Base-by-base conservation (phyloP, 1,139 yeast genomes). In the Keqinozyma sinolaborantium region DNA sequence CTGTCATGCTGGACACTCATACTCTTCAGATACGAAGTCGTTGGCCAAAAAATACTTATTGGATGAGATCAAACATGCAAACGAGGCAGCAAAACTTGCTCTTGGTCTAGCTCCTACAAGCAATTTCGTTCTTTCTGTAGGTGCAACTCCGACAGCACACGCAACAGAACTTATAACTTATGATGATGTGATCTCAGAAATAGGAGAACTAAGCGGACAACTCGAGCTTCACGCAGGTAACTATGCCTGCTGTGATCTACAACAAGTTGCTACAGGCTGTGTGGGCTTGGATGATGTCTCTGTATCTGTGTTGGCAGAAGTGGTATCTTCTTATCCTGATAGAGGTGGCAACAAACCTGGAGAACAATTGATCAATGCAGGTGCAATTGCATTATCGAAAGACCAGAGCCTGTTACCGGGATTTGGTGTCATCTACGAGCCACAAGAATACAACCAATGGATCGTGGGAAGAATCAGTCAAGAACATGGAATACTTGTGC, bases 61-160 rank as follows among this genome's bases (percentile, higher is more conserved):
- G 14, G 72, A 72, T 21, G 94, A 84, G 45, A 64, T 83, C 28
- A 51, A 48, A 2, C 72, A 74, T 18, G 85, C 79, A 3, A 69
- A 76, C 40, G 50, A 51, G 7, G 90, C 88, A 0, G 73, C 81
- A 5, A 50, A 51, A 18, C 44, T 55, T 19, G 70, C 73, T 3
- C 47, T 59, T 10, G 44, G 40, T 6, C 34, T 61, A 2, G 51
- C 48, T 29, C 53, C 64, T 1, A 41, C 27, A 16, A 54, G 45
- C 53, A 40, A 49, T 12, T 56, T 73, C 34, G 64, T 56, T 23
- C 57, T 74, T 23, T 77, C 83, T 1, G 85, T 83, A 10, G 95
- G 95, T 10, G 88, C 94, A 1, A 83, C 95, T 0, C 94, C 94
- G 27, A 84, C 94, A 0, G 79, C 85, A 2, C 87, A 81, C 45